phyloP scores from a whole-genome alignment of 2,329 filamentous ascomycete species.

The Colletotrichum sp. region DNA sequence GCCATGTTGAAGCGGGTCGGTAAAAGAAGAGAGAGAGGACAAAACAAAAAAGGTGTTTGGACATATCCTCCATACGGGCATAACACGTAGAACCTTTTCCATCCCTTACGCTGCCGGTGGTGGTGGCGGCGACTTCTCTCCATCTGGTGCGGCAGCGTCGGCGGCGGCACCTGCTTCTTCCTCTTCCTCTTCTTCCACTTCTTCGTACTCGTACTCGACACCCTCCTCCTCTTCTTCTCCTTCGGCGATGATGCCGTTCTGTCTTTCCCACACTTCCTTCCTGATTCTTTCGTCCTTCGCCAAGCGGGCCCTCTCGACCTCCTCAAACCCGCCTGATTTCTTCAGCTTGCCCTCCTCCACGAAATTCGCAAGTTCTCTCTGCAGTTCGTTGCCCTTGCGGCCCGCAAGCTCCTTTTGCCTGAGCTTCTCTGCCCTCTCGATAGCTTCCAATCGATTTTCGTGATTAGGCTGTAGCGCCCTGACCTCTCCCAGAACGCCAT shows the following conservation, averaged over 20 bases:
- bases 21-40: neutral
- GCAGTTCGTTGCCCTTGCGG: constrained; percentile 76
- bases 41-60: neutral
- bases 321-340: constrained; percentile 94
- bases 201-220: constrained; percentile 24
- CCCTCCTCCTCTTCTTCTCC: constrained; percentile 34
- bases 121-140: constrained; percentile 4
- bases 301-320: constrained; percentile 84
- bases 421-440: constrained; percentile 93
- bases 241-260: constrained; percentile 58
- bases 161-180: neutral
- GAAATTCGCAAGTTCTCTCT: constrained; percentile 83
- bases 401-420: constrained; percentile 86
- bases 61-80: constrained; percentile 7
- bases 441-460: constrained; percentile 89
- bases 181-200: constrained; percentile 15
- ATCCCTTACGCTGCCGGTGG: neutral
- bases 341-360: constrained; percentile 91
- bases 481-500: constrained; percentile 90
- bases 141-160: neutral
- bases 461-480: constrained; percentile 94
- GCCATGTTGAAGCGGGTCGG: neutral
- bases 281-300: constrained; percentile 87
- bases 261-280: constrained; percentile 76
- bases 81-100: neutral